Percentiles rank a stretch among this genome's conserved stretches.
Conservation (phyloP, 768 basidiomycete genomes). For the Lactarius deliciosus region DNA sequence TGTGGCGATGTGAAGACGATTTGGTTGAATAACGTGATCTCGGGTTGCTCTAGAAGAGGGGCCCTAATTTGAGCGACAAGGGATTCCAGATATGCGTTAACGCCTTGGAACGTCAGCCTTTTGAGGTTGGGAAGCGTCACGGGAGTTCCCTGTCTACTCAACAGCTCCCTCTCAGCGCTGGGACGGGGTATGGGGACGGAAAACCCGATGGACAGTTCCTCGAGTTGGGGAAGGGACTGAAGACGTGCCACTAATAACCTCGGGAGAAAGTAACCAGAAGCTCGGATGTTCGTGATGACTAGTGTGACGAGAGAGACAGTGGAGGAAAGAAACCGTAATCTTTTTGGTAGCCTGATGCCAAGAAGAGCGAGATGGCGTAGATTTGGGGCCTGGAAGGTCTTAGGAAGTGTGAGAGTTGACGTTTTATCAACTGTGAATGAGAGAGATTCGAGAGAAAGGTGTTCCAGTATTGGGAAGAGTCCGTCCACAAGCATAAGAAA, state of each 20-base stretch:
- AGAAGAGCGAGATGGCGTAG: background rate
- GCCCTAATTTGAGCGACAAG: background rate
- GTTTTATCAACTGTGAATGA: background rate
- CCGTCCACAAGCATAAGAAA: background rate
- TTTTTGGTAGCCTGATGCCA: background rate
- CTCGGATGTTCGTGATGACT: background rate
- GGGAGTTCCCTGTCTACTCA: background rate
- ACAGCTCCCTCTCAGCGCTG: background rate
- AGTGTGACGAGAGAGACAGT: conserved; percentile 1
- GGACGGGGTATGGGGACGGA: background rate
- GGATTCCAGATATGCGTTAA: background rate
- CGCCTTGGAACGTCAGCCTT: background rate
- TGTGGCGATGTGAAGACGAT: background rate
- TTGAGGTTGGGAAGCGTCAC: background rate
- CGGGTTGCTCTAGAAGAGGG: background rate
- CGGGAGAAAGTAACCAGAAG: background rate
- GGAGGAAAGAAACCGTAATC: background rate
- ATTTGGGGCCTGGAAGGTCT: background rate
- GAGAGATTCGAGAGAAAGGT: background rate
- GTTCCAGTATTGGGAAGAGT: background rate
- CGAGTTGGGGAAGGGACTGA: background rate
- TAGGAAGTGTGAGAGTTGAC: background rate
- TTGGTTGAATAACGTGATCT: background rate
- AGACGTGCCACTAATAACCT: background rate
- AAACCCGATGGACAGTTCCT: background rate